These are phyloP conservation scores for Setomelanomma holmii DNA, from an alignment of 2,329 filamentous ascomycete species.

Conservation along the genomic window DNA sequence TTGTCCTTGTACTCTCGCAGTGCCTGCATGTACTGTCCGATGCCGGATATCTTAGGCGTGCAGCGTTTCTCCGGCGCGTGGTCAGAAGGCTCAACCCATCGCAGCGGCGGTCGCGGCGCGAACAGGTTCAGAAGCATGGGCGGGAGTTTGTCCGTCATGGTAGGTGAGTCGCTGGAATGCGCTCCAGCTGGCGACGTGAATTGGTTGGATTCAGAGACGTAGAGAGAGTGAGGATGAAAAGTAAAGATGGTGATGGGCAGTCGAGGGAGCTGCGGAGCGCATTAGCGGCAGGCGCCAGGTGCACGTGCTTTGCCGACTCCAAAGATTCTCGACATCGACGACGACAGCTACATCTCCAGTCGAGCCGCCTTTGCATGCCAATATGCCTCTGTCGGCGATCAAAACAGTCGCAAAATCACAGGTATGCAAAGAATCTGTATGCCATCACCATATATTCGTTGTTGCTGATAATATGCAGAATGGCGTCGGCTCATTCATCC, in stretches of 20 bases:
- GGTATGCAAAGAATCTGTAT: slow-evolving; percentile 48
- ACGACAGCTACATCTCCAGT: slow-evolving; percentile 6
- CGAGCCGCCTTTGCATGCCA: slow-evolving; percentile 27
- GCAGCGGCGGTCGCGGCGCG: slow-evolving; percentile 88
- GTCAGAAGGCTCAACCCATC: slow-evolving; percentile 85
- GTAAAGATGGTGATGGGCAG: slow-evolving; percentile 8
- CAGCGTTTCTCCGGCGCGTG: slow-evolving; percentile 81
- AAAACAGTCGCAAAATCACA: slow-evolving; percentile 63
- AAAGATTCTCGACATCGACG: slow-evolving; percentile 20
- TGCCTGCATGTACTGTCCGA: slow-evolving; percentile 77
- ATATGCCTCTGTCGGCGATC: slow-evolving; percentile 59
- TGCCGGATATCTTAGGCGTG: slow-evolving; percentile 74
- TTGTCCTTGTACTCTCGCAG: slow-evolving; percentile 80
- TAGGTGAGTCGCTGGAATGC: slow-evolving; percentile 44
- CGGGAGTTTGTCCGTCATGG: slow-evolving; percentile 96
- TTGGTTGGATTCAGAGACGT: slow-evolving; percentile 35
- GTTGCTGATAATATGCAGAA: slow-evolving; percentile 66
- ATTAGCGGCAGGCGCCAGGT: slow-evolving; percentile 28
- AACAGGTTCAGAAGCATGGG: slow-evolving; percentile 93
- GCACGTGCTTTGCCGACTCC: slow-evolving; percentile 35
- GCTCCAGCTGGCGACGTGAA: slow-evolving; percentile 34
- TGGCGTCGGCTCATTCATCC: slow-evolving; percentile 93
- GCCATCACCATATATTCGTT: not conserved
- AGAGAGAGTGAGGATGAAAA: slow-evolving; percentile 27
- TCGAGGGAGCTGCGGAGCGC: slow-evolving; percentile 27